Conservation (phyloP, 108 stramenopile species). For the Cylindrotheca closterium region DNA sequence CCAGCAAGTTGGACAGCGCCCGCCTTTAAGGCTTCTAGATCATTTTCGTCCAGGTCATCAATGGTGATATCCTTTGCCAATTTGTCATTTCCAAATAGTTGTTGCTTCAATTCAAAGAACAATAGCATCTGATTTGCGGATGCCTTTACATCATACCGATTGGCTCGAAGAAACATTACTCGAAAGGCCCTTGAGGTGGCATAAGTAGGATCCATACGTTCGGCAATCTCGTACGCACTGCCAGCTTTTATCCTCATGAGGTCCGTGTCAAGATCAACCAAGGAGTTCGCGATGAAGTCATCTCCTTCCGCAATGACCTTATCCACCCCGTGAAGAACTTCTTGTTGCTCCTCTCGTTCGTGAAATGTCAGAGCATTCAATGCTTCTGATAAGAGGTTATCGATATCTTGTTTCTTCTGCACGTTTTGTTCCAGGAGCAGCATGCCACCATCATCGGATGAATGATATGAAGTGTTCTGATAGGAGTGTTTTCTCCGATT, state of each 20-base stretch:
- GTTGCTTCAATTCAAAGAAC: slow-evolving; percentile 17
- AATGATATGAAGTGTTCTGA: too few relatives aligned
- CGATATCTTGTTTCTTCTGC: too few relatives aligned
- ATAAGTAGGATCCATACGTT: slow-evolving; percentile 13
- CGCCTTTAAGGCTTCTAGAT: slow-evolving; percentile 7
- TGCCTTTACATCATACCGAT: slow-evolving; percentile 2
- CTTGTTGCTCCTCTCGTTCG: too few relatives aligned
- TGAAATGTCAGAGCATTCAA: too few relatives aligned
- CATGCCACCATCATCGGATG: too few relatives aligned
- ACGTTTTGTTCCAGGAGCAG: too few relatives aligned
- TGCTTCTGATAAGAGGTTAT: too few relatives aligned
- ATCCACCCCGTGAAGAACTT: too few relatives aligned
- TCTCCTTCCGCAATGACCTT: too few relatives aligned
- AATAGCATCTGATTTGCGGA: slow-evolving; percentile 5
- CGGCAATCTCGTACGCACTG: slow-evolving; percentile 6
- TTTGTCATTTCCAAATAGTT: slow-evolving; percentile 11
- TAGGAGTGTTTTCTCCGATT: too few relatives aligned
- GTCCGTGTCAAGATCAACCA: slow-evolving; percentile 1
- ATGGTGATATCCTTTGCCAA: neutral
- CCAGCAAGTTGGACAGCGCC: slow-evolving; percentile 16
- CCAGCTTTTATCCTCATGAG: neutral
- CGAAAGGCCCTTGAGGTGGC: slow-evolving; percentile 9
- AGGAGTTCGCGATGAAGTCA: too few relatives aligned
- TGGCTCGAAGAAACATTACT: slow-evolving; percentile 13
- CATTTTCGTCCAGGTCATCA: slow-evolving; percentile 15